phyloP scores from a whole-genome alignment of 768 basidiomycete genomes.

The Cantharellus anzutake region DNA sequence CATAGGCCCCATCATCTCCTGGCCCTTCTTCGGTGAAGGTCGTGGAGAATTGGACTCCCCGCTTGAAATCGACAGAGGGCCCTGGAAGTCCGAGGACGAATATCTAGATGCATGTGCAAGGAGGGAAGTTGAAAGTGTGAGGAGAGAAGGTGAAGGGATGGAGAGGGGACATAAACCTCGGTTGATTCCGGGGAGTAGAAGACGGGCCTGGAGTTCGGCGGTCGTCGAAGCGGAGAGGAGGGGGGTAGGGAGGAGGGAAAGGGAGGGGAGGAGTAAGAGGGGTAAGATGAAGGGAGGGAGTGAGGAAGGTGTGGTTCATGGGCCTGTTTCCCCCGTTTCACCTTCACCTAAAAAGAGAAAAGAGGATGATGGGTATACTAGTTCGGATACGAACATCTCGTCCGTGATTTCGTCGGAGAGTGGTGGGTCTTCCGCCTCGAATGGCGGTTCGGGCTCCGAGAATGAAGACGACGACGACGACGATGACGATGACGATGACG shows the following conservation, averaged over 20 bases:
- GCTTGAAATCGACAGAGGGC: constrained; percentile 55
- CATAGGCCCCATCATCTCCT: constrained; percentile 69
- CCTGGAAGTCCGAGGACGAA: constrained; percentile 39
- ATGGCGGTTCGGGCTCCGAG: neutral
- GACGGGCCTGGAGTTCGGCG: neutral
- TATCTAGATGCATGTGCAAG: constrained; percentile 49
- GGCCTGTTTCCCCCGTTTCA: neutral
- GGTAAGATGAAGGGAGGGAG: neutral
- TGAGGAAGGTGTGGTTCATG: neutral
- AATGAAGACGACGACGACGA: no score
- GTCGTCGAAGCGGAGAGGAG: neutral
- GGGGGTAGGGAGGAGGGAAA: neutral
- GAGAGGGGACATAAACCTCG: constrained; percentile 59
- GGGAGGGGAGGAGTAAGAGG: no score
- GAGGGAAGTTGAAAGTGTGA: constrained; percentile 58
- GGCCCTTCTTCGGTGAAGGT: constrained; percentile 79
- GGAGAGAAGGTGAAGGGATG: constrained; percentile 53
- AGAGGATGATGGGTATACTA: neutral
- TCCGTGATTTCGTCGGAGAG: neutral
- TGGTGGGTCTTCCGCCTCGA: neutral
- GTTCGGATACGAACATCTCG: neutral
- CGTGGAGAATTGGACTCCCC: constrained; percentile 46
- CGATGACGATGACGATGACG: neutral
- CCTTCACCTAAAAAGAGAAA: neutral
- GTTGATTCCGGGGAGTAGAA: constrained; percentile 40